Conservation (phyloP, 192 early-diverging fungal genomes). For the Backusella luteola region DNA sequence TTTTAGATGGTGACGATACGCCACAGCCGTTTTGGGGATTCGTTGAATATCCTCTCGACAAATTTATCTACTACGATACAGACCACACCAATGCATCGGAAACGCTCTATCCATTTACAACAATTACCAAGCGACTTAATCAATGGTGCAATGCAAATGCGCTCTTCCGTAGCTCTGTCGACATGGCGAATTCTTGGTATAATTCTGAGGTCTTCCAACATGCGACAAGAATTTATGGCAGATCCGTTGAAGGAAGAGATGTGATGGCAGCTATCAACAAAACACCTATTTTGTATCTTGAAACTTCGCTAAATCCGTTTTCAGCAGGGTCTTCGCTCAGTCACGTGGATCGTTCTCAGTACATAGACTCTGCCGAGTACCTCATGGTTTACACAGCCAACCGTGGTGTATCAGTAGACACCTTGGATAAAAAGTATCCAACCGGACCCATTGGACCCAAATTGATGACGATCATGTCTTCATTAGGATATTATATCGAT, state of each 20-base stretch:
- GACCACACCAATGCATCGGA: not conserved
- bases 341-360: slow-evolving; percentile 38
- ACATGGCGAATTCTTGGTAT: slow-evolving; percentile 29
- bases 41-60: slow-evolving; percentile 36
- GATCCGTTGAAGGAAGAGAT: not conserved
- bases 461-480: slow-evolving; percentile 17
- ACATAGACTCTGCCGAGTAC: slow-evolving; percentile 35
- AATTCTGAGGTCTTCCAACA: not conserved
- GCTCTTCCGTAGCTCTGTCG: slow-evolving; percentile 14
- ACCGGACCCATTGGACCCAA: slow-evolving; percentile 38
- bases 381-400: slow-evolving; percentile 41
- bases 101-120: slow-evolving; percentile 12
- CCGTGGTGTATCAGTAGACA: slow-evolving; percentile 28
- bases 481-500: slow-evolving; percentile 30
- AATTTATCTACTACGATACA: slow-evolving; percentile 4
- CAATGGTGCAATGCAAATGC: slow-evolving; percentile 25
- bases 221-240: slow-evolving; percentile 19
- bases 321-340: slow-evolving; percentile 35
- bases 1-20: slow-evolving; percentile 4
- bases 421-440: slow-evolving; percentile 9
- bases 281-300: slow-evolving; percentile 19
- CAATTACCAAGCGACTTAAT: slow-evolving; percentile 15
- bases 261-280: not conserved
- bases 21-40: slow-evolving; percentile 35
- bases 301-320: slow-evolving; percentile 39